These are phyloP conservation scores for Wakefieldia striispora DNA, from an alignment of 768 basidiomycete genomes.

Conservation along the genomic window DNA sequence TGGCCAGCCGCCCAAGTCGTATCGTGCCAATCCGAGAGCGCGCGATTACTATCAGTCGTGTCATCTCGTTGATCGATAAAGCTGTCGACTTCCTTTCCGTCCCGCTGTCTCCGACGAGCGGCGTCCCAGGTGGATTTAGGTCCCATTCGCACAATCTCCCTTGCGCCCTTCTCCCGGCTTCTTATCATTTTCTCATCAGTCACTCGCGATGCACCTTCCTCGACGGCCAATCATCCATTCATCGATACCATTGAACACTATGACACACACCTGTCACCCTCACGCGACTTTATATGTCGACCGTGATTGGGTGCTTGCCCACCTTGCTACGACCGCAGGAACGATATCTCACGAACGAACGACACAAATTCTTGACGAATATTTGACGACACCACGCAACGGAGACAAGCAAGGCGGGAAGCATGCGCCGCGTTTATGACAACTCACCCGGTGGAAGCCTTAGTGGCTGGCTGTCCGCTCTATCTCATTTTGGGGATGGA, in stretches of 20 bases:
- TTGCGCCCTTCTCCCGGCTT: conserved; percentile 16
- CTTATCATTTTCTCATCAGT: conserved; percentile 21
- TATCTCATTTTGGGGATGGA: conserved; percentile 11
- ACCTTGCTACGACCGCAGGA: conserved; percentile 33
- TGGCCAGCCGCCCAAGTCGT: conserved; percentile 33
- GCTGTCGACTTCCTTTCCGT: conserved; percentile 29
- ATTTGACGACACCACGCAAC: conserved; percentile 29
- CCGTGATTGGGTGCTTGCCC: conserved; percentile 18
- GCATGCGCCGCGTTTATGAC: conserved; percentile 18
- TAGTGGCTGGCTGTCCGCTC: conserved; percentile 10
- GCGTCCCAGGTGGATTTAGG: conserved; percentile 29
- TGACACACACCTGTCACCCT: conserved; percentile 13
- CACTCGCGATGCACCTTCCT: conserved; percentile 20
- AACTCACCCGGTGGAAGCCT: conserved; percentile 15
- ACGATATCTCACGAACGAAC: conserved; percentile 31
- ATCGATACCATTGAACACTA: conserved; percentile 21
- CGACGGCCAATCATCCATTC: conserved; percentile 25
- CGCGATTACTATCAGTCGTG: conserved; percentile 30
- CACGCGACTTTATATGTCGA: conserved; percentile 13
- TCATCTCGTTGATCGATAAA: conserved; percentile 48
- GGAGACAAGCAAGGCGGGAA: conserved; percentile 25
- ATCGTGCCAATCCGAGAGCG: conserved; percentile 35
- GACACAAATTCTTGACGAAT: conserved; percentile 39
- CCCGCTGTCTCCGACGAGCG: conserved; percentile 18
- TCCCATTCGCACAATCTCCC: conserved; percentile 26